These are phyloP conservation scores for Bolboschoenus planiculmis DNA, from an alignment of 176 grass and related monocot genomes.

Conservation along the genomic window DNA sequence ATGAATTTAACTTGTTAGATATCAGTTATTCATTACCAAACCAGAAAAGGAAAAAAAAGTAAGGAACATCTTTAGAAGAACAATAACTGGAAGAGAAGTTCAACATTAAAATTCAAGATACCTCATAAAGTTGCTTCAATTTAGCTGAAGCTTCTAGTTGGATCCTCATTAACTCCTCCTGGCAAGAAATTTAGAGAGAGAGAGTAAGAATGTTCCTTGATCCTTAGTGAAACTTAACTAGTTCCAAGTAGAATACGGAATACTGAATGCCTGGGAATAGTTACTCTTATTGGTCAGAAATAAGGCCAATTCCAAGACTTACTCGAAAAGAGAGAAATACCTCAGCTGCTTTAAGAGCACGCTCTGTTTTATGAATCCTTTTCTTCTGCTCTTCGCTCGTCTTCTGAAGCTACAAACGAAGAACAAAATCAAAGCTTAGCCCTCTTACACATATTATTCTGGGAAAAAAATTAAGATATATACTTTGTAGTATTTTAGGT, in stretches of 20 bases:
- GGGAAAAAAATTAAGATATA: not conserved
- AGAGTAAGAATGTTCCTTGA: not conserved
- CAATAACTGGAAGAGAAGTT: not conserved
- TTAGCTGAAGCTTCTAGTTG: constrained; percentile 66
- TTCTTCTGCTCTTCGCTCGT: constrained; percentile 60
- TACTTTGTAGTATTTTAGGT: not conserved
- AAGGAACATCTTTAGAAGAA: not conserved
- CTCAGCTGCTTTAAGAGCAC: constrained; percentile 77
- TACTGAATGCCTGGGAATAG: not conserved
- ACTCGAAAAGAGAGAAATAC: constrained; percentile 33
- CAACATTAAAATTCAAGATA: constrained; percentile 4
- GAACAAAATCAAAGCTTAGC: constrained; percentile 26
- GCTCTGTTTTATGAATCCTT: constrained; percentile 83
- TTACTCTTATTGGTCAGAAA: not conserved
- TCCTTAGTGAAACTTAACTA: not conserved
- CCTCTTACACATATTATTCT: not conserved
- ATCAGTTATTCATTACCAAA: not conserved
- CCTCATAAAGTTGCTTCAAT: constrained; percentile 60
- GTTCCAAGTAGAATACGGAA: not conserved
- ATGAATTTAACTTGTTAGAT: not conserved
- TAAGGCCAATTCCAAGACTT: not conserved
- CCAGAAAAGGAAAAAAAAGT: not conserved
- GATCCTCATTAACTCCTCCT: constrained; percentile 82
- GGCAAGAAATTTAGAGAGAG: constrained; percentile 32
- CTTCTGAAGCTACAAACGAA: constrained; percentile 65